Evolutionary conservation across 768 basidiomycete genomes (phyloP).

Genomic region (Neoboletus subvelutipes): DNA sequence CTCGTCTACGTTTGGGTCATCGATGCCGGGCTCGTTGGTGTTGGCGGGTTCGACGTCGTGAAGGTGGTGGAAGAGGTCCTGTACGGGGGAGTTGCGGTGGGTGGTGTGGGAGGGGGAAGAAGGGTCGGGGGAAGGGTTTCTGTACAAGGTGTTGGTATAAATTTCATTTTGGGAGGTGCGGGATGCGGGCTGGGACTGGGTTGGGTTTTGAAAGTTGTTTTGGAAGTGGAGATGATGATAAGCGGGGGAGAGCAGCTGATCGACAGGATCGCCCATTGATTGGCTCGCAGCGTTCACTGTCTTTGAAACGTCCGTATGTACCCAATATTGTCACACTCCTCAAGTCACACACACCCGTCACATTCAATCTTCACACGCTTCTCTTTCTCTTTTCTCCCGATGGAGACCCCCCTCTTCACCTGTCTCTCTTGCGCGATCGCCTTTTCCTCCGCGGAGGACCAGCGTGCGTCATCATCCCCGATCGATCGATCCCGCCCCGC

Average conservation of each 20-base stretch:
- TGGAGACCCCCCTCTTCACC: conserved; percentile 42
- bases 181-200: conserved; percentile 22
- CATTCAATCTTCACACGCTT: conserved; percentile 4
- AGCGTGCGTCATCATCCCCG: conserved; percentile 52
- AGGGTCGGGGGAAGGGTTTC: conserved; percentile 33
- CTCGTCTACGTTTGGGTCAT: conserved; percentile 67
- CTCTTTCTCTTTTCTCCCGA: background rate
- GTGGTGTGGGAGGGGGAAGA: conserved; percentile 29
- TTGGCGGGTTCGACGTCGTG: conserved; percentile 21
- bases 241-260: conserved; percentile 60
- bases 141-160: conserved; percentile 25
- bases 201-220: conserved; percentile 25
- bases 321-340: conserved; percentile 4
- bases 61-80: conserved; percentile 34
- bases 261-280: conserved; percentile 57
- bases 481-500: no score
- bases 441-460: conserved; percentile 78
- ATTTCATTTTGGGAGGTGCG: conserved; percentile 24
- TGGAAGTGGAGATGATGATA: conserved; percentile 47
- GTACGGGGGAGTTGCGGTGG: conserved; percentile 28
- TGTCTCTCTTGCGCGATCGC: conserved; percentile 92
- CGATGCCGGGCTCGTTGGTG: conserved; percentile 28
- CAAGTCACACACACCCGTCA: conserved; percentile 7
- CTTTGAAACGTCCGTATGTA: conserved; percentile 19
- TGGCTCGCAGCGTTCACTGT: conserved; percentile 40